Evolutionary conservation across 441 rosid genomes (phyloP), one percentile per base, ranked within the genome.

Genomic region (Hura crepitans): DNA sequence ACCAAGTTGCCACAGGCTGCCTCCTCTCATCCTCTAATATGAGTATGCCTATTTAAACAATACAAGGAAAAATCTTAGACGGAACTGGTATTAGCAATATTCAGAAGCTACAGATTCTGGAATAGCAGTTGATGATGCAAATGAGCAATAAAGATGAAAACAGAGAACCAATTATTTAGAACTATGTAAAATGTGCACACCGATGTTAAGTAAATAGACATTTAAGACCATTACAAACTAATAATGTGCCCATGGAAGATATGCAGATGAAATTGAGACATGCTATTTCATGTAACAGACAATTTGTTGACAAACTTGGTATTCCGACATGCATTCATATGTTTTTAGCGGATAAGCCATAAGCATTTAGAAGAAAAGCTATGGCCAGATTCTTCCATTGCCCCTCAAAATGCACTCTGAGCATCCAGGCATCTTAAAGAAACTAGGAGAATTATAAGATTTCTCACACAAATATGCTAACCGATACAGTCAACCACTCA

Each of bases 1-100:
- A 53, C 97, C 94, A 33, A 94, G 94, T 83, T 92, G 96, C 99
- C 96, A 90, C 66, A 95, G 76, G 73, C 89, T 89, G 73, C 88
- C 92, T 74, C 97, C 97, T 81, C 92, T 95, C 99, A 92, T 95
- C 77, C 81, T 87, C 66, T 53, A 31, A 53, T 28, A 55, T 35
- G 45, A 58, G 65, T 71, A 64, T 65, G 54, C 70, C 87, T 78
- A 75, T 74, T 62, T 65, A 54, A 73, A 57, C 47, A 28, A 66
- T 8, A 35, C 0, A 43, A 15, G 57, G 14, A 27, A 43, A 67
- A 72, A 59, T 28, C 10, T 66, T 55, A 46, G 53, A 46, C 20
- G 42, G 47, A 37, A 31, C 18, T 20, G 5, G 55, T 30, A 49
- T 14, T 51, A 33, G 42, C 22, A 45, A 71, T n/a, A 33, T 49